phyloP scores from a whole-genome alignment of 345 rosid species.

The Populus davidiana region DNA sequence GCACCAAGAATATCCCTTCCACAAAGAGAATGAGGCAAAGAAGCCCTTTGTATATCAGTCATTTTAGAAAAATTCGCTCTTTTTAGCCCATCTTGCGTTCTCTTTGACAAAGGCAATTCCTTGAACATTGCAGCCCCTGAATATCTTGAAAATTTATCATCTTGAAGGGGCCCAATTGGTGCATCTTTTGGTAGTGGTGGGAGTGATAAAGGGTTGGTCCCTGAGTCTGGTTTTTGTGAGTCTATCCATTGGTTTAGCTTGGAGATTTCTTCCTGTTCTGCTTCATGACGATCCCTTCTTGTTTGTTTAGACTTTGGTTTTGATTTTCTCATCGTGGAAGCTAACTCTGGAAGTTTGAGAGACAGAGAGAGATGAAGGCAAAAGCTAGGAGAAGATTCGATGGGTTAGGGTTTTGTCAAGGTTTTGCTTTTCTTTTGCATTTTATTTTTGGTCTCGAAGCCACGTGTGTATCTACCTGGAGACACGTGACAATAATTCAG shows the following conservation, averaged over 20 bases:
- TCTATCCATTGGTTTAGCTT: conserved; percentile 70
- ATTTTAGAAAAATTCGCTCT: conserved; percentile 49
- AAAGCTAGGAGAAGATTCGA: neutral
- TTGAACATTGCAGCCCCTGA: conserved; percentile 55
- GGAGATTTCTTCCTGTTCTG: conserved; percentile 44
- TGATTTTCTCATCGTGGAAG: conserved; percentile 16
- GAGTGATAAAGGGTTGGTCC: conserved; percentile 67
- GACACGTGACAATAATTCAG: too few species aligned
- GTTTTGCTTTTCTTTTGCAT: neutral
- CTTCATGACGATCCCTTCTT: conserved; percentile 8
- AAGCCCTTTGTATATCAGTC: conserved; percentile 86
- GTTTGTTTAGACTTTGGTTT: conserved; percentile 16
- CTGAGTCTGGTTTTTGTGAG: conserved; percentile 77
- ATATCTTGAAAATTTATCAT: conserved; percentile 52
- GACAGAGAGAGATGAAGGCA: neutral
- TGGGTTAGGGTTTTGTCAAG: conserved; percentile 10
- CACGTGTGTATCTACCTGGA: neutral
- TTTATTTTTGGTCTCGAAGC: neutral
- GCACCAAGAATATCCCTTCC: conserved; percentile 92
- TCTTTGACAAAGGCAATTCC: conserved; percentile 75
- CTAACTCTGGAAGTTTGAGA: neutral
- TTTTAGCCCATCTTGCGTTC: conserved; percentile 62
- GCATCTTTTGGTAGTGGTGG: conserved; percentile 44
- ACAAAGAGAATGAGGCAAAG: conserved; percentile 81
- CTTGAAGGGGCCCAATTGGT: conserved; percentile 56